Evolutionary conservation across 495 filamentous ascomycete genomes (phyloP), one percentile per base, ranked within the genome.

Genomic region (Aspergillus kassunensis): DNA sequence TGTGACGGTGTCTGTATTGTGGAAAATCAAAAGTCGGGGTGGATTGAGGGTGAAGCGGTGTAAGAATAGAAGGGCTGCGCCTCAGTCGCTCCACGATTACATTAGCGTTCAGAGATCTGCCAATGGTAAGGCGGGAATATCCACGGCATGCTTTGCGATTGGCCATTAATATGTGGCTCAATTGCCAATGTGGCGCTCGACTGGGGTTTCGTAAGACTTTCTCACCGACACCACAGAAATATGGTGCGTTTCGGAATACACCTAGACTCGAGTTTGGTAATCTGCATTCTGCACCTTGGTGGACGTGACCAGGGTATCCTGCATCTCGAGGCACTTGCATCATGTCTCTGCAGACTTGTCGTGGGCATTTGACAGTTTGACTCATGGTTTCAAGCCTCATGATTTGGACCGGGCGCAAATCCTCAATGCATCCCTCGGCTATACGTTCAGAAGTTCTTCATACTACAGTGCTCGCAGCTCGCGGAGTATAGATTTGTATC

Each of bases 121-220:
- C 59, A 62, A 62, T 62, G 53, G 53, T 41, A 55, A 21, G 1
- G 29, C 53, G 43, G 56, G 42, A 49, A 52, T 53, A 59, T 56
- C 59, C 59, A 50, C 55, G 46, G 50, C 35, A 41, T 51, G 37
- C 33, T 55, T 50, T 33, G 48, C 51, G 42, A 58, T 62, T 54
- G 56, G 59, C 41, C 57, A 8, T 27, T 30, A 24, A 13, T 19
- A 27, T 59, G 59, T 62, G 59, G 56, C 56, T 62, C 31, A 35
- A 31, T 44, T 36, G 13, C 10, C 13, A 23, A 34, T 53, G 59
- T 62, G 59, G 59, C 59, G 49, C 59, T 51, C 42, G 24, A 12
- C 16, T 30, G 15, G 49, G 35, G 15, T 35, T 37, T 21, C 27
- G 40, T 24, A 21, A 30, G 27, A 35, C 24, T 40, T 57, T 21